Conservation (phyloP, 352 stramenopile genomes). For the Phytopythium boreale region DNA sequence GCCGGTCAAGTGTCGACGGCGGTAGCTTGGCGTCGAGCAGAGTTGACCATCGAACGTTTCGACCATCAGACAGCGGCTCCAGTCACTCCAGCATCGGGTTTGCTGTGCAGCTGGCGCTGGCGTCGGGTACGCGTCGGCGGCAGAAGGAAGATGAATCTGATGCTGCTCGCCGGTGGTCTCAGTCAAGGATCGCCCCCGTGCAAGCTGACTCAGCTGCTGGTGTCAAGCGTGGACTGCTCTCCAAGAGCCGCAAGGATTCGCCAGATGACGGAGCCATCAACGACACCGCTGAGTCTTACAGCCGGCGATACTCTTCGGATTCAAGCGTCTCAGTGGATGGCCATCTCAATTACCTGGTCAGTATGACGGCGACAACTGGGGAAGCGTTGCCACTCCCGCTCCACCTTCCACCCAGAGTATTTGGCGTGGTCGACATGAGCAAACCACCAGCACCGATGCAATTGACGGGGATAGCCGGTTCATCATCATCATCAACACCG, state of each 20-base stretch:
- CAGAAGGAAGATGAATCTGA: slow-evolving; percentile 7
- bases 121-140: slow-evolving; percentile 22
- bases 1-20: neutral
- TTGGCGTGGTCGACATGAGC: slow-evolving; percentile 32
- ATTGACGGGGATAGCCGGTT: neutral
- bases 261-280: neutral
- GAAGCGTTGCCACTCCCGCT: slow-evolving; percentile 46
- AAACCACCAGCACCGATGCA: slow-evolving; percentile 32
- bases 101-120: slow-evolving; percentile 37
- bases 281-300: neutral
- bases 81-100: slow-evolving; percentile 49
- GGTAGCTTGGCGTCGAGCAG: neutral
- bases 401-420: slow-evolving; percentile 31
- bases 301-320: slow-evolving; percentile 22
- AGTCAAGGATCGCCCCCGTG: slow-evolving; percentile 2
- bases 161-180: neutral
- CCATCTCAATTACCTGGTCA: slow-evolving; percentile 44
- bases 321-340: slow-evolving; percentile 46
- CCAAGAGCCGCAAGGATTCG: neutral
- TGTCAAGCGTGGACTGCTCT: neutral
- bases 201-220: neutral
- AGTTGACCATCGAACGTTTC: neutral
- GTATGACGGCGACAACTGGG: slow-evolving; percentile 37
- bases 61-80: slow-evolving; percentile 28
- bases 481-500: neutral